phyloP scores from a whole-genome alignment of 2,329 filamentous ascomycete species.

The Fusarium mexicanum region DNA sequence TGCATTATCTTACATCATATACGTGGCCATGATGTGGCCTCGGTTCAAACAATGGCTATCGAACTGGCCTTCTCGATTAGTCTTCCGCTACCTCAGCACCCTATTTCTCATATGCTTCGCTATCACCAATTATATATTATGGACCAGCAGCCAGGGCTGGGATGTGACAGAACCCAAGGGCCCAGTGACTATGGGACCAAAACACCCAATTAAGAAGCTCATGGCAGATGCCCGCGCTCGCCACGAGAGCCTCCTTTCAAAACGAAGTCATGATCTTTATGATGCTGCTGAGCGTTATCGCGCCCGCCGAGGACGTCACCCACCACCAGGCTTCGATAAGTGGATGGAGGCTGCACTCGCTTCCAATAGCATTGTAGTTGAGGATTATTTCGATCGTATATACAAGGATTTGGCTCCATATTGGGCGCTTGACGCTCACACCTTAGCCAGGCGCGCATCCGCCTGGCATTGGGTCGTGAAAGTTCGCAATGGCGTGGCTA shows the following conservation, averaged over 20 bases:
- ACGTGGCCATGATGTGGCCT: slow-evolving; percentile 39
- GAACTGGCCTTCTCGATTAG: slow-evolving; percentile 43
- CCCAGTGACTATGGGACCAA: slow-evolving; percentile 37
- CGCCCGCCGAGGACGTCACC: slow-evolving; percentile 65
- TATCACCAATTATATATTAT: slow-evolving; percentile 47
- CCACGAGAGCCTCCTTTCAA: slow-evolving; percentile 54
- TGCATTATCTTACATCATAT: slow-evolving; percentile 19
- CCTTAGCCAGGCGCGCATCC: slow-evolving; percentile 52
- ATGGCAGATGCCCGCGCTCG: slow-evolving; percentile 57
- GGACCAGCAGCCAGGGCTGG: slow-evolving; percentile 43
- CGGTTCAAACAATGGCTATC: slow-evolving; percentile 42
- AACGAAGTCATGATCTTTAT: slow-evolving; percentile 59
- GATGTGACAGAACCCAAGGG: slow-evolving; percentile 37
- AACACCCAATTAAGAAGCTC: slow-evolving; percentile 62
- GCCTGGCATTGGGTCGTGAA: slow-evolving; percentile 58
- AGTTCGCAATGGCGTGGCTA: slow-evolving; percentile 58
- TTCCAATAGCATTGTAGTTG: slow-evolving; percentile 65
- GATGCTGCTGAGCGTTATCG: slow-evolving; percentile 66
- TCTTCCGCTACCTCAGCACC: slow-evolving; percentile 44
- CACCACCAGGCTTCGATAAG: slow-evolving; percentile 70
- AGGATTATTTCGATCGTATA: slow-evolving; percentile 72
- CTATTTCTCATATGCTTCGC: slow-evolving; percentile 40
- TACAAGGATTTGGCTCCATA: slow-evolving; percentile 70
- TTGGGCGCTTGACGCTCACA: slow-evolving; percentile 62
- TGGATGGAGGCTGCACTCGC: slow-evolving; percentile 66